Evolutionary conservation across 805 yeast genomes (phyloP), one percentile per base, ranked within the genome.

Genomic region (Priceomyces carsonii): DNA sequence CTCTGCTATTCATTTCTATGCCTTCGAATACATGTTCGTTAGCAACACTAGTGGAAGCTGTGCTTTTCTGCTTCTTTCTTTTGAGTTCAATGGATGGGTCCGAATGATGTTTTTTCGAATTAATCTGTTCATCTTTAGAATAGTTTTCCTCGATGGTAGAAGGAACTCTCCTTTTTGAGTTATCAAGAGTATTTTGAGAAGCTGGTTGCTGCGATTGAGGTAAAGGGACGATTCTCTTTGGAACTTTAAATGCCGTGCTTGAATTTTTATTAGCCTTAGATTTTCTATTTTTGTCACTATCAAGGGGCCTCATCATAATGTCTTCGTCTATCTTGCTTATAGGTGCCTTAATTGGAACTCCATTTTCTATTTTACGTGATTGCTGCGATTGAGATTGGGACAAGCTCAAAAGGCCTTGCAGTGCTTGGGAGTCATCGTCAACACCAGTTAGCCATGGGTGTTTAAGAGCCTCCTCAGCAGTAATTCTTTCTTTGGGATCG

Each of bases 361-460:
- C 71, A 35, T 58, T 61, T 26, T 67, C 73, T 15, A 66, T 57
- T 38, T 61, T 67, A 9, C 73, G 54, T 13, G 59, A 74, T 47
- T 82, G 87, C 48, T 81, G 86, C 1, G 85, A 79, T 43, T 81
- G 80, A 8, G 85, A 80, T 51, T 82, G 87, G 4, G 87, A 80
- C 34, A 84, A 59, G 44, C 87, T 80, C 3, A 81, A 66, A 36
- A 74, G 69, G 12, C 43, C 43, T 31, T 61, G 65, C 36, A 55
- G 60, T 26, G 46, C 39, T 38, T 51, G 53, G 6, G 58, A 47
- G 16, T 51, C 53, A 25, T 50, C 51, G 29, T 42, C 50, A 38
- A 50, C 47, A 13, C 50, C 58, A 10, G 51, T 69, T n/a, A 91
- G 66, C 99, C 99, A 93, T 3, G 83, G 82, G 55, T 88, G 95